Evolutionary conservation across 2,329 filamentous ascomycete genomes (phyloP), one percentile per base, ranked within the genome.

Genomic region (Colletotrichum sp.): DNA sequence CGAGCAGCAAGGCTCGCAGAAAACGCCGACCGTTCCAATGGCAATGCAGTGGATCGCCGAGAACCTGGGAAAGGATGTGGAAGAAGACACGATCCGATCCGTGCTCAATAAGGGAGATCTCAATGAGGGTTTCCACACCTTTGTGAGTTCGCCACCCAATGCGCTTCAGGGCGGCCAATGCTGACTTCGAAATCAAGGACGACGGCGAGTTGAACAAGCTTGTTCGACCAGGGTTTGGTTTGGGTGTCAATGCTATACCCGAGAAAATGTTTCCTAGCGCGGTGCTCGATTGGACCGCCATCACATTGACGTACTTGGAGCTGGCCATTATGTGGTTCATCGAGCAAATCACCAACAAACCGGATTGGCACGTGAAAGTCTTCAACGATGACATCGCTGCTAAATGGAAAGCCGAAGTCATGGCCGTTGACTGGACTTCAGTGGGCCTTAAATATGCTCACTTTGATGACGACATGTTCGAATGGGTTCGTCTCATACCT

Each of bases 381-480:
- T 75, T 75, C 32, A 69, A 83, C 27, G 58, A 77, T 3, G 71
- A 70, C 3, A 80, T 82, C 61, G 74, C 78, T 22, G 64, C 75
- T n/a, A 81, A 80, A 48, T 83, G 80, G 80, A 75, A 67, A 30
- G 16, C 25, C 2, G 76, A 78, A 39, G 64, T 75, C 30, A 56
- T 84, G 3, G 75, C 74, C 18, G 78, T 85, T 70, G 76, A 82
- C 48, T 85, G 84, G 83, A 8, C 43, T 2, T 60, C 76, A 6
- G 34, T 70, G 6, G 79, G 78, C 66, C 60, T 75, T 12, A n/a
- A 66, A 3, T 62, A 77, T 70, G 82, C 71, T 2, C 79, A 81
- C 28, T 83, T 85, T 61, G 80, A 81, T 2, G 70, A 79, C 4
- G 67, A 60, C 4, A 83, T 85, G 83, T 82, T 80, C 3, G 77